Conservation (phyloP, 148 eudicot genomes). For the Polygonum aviculare region DNA sequence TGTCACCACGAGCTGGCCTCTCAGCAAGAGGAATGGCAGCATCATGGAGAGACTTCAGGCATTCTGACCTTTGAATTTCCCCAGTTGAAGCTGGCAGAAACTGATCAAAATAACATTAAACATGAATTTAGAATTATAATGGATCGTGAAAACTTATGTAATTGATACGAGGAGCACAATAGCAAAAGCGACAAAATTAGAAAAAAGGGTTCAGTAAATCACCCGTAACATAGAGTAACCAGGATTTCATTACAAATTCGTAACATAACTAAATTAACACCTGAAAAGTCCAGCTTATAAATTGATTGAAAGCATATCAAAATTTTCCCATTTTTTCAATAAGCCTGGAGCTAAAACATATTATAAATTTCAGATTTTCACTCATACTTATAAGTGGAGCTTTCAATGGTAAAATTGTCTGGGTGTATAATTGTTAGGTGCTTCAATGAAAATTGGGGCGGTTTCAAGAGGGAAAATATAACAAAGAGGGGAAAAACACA, state of each 20-base stretch:
- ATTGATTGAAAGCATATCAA: not conserved
- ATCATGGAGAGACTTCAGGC: constrained; percentile 81
- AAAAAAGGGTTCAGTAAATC: not conserved
- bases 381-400: not conserved
- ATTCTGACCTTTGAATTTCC: constrained; percentile 85
- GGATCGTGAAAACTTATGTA: not conserved
- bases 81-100: constrained; percentile 74
- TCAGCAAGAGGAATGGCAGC: constrained; percentile 89
- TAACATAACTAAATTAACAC: not conserved
- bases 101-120: constrained; percentile 28
- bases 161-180: not conserved
- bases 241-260: not conserved
- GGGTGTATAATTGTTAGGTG: not conserved
- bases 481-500: not conserved
- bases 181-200: not conserved
- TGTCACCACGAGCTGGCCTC: constrained; percentile 98
- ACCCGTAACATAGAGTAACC: not conserved
- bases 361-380: not conserved
- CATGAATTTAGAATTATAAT: not conserved
- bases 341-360: not conserved
- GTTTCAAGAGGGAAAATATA: not conserved
- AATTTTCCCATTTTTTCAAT: not conserved
- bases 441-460: not conserved
- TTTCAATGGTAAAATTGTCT: not conserved
- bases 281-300: not conserved